Evolutionary conservation across 78 protist genomes (phyloP), one percentile per base, ranked within the genome.

Genomic region (Mantamonas sphyraenae): DNA sequence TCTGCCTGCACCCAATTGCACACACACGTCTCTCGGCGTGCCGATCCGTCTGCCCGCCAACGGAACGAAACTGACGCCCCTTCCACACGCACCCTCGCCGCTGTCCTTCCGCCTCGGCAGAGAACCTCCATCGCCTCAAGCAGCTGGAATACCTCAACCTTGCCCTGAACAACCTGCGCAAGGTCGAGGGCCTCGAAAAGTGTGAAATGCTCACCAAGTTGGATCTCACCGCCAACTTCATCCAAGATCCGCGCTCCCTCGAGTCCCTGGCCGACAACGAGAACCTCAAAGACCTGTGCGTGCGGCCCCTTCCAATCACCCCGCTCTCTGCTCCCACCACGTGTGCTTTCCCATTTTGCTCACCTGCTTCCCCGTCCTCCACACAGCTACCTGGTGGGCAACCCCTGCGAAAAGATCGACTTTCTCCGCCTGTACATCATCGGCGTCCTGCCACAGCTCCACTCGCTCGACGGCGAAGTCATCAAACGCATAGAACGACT

Each of bases 181-280:
- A 19, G 38, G 63, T 90, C 59, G 84, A 81, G 34, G 26, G 33
- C 1, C 58, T 90, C 3, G 86, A 69, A 1, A 33, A 68, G 28
- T 82, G 84, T 63, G 95, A 90, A 37, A 33, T 34, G 24, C 82
- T 90, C 4, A 14, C 12, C 5, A 83, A 83, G 64, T 76, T 90
- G 16, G 95, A 90, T 39, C 75, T 90, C 14, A 90, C 95, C 22
- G 64, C 60, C 56, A 90, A 90, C 76, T 84, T 72, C 37, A 70
- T 90, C 57, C 71, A n/a, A 22, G 89, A 81, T 28, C 59, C 81
- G n/a, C 24, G 51, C 34, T 30, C 72, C 16, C 34, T 87, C 16
- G 68, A 20, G 5, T 8, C 24, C 26, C 84, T 87, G 30, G 37
- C 38, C 0, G 38, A 22, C n/a, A 77, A 79, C 57, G 9, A n/a